Evolutionary conservation across 768 basidiomycete genomes (phyloP).

Genomic region (Boletus bicolor): DNA sequence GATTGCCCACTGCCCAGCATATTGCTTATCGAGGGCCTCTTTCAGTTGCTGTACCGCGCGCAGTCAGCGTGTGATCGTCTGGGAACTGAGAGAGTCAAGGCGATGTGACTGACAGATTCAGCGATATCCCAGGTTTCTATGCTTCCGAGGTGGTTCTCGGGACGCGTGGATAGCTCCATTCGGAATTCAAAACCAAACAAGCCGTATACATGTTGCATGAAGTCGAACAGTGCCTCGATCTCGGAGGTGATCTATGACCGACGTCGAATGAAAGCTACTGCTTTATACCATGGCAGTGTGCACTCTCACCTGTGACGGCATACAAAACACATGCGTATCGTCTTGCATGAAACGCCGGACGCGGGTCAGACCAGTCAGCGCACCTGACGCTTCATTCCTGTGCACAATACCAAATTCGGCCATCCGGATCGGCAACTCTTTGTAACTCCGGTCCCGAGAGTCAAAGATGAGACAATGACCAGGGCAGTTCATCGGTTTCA

Average conservation of each 20-base stretch:
- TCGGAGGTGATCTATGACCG: slow-evolving; percentile 73
- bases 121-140: slow-evolving; percentile 90
- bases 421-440: slow-evolving; percentile 94
- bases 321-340: slow-evolving; percentile 98
- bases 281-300: not conserved
- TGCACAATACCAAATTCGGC: slow-evolving; percentile 98
- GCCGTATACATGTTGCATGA: slow-evolving; percentile 92
- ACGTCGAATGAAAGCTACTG: not conserved
- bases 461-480: slow-evolving; percentile 97
- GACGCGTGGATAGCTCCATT: slow-evolving; percentile 92
- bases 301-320: slow-evolving; percentile 71
- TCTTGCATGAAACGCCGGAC: slow-evolving; percentile 96
- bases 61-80: slow-evolving; percentile 1
- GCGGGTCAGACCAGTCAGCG: slow-evolving; percentile 87
- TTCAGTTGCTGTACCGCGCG: slow-evolving; percentile 64
- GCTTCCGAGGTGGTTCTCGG: slow-evolving; percentile 88
- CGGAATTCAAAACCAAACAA: slow-evolving; percentile 93
- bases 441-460: slow-evolving; percentile 88
- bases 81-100: not conserved
- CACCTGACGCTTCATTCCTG: slow-evolving; percentile 94
- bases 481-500: slow-evolving; percentile 99
- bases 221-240: slow-evolving; percentile 85
- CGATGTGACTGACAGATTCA: slow-evolving; percentile 57
- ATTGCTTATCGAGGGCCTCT: slow-evolving; percentile 76
- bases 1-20: slow-evolving; percentile 86